Base-by-base conservation (phyloP, 176 grass and related monocot genomes). In the Melocanna baccifera region DNA sequence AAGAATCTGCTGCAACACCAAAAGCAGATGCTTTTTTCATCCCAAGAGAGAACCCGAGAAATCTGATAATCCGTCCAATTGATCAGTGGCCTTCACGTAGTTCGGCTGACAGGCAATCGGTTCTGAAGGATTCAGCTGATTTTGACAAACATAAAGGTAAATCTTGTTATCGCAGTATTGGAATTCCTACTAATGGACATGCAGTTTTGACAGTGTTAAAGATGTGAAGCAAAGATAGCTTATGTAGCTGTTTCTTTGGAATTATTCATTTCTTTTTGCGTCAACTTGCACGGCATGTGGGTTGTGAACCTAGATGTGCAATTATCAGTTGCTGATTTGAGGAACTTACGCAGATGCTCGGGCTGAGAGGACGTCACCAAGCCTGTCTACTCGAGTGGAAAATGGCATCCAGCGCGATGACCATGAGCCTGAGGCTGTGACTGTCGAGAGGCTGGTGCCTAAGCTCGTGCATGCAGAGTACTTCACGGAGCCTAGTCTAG, bases 11-110 rank as follows among this genome's bases (percentile, higher is more conserved):
- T 10, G 83, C 86, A 71, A 95, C 87, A 61, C 93, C 96, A 78
- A 98, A 98, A 88, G 96, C 96, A 7, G 87, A 98, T 87, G 96
- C 91, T 30, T 89, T 93, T 88, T 90, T 93, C 82, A 87, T 95
- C 69, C 96, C 92, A 42, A 98, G 96, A 85, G 96, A 98, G 83
- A 98, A 98, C 79, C 96, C 96, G 10, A 93, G 96, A 78, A 87
- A 86, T 75, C 77, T 98, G 79, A 87, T 98, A 76, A 90, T 98
- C 74, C 93, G 73, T 90, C 96, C 87, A 69, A 90, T 94, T 61
- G 91, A 98, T 84, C 87, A 98, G 83, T 92, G 91, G 96, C 86
- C 89, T 79, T 79, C 85, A 20, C 55, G 81, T 22, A 76, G 34
- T 70, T 11, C 51, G 22, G 71, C 73, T 71, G 82, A 90, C 20